These are phyloP conservation scores for Cucumis hystrix DNA, from an alignment of 306 rosid species.

Conservation along the genomic window DNA sequence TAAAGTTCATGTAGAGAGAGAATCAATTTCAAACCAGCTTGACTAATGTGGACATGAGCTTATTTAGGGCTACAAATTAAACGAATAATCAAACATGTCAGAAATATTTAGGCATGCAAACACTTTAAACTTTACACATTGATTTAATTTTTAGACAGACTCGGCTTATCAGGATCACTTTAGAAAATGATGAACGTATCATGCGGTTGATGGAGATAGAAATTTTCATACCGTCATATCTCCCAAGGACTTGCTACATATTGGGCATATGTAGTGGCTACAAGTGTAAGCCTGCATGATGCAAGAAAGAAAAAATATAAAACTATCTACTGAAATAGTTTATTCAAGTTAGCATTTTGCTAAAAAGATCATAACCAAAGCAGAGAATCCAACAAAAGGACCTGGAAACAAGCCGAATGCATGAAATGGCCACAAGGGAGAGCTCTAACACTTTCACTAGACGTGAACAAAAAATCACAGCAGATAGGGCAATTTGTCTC, in stretches of 20 bases:
- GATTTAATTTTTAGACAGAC: background rate
- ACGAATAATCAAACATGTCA: background rate
- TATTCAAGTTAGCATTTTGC: background rate
- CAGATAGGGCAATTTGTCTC: slow-evolving; percentile 98
- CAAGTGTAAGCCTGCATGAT: slow-evolving; percentile 75
- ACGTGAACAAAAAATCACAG: slow-evolving; percentile 86
- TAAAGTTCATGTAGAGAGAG: background rate
- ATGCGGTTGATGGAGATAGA: background rate
- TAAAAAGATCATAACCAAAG: background rate
- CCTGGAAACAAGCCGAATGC: slow-evolving; percentile 99
- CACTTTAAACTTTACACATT: background rate
- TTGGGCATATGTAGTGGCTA: slow-evolving; percentile 94
- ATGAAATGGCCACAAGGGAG: slow-evolving; percentile 97
- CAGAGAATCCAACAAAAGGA: background rate
- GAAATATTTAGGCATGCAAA: background rate
- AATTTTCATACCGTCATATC: slow-evolving; percentile 80
- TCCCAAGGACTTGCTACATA: slow-evolving; percentile 97
- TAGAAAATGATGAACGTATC: background rate
- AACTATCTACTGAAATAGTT: background rate
- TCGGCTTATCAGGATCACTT: background rate
- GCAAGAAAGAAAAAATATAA: background rate
- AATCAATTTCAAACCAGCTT: background rate
- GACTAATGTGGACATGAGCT: background rate
- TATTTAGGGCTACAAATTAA: background rate
- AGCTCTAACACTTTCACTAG: slow-evolving; percentile 88